Evolutionary conservation across 768 basidiomycete genomes (phyloP), one percentile per base, ranked within the genome.

Genomic region (Tylopilus sp.): DNA sequence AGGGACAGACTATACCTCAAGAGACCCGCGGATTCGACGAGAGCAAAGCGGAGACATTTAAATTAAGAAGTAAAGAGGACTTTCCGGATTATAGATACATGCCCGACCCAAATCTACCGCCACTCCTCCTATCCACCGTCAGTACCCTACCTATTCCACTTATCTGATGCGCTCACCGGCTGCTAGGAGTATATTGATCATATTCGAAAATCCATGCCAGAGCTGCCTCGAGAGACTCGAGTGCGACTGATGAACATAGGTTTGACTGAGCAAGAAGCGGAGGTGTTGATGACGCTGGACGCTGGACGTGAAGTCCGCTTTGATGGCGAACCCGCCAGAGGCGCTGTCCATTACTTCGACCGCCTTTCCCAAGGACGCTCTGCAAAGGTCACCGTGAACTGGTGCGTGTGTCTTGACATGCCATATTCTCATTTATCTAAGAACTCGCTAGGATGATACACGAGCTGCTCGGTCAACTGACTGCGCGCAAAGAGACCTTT

Each of bases 1-100:
- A 61, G 20, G 67, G 75, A 52, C 44, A 53, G 21, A 50, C 68
- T 0, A 79, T 98, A 0, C 62, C 73, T 8, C 94, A 95, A 69
- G 93, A 98, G 67, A 98, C 95, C 6, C 83, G 93, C 21, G 91
- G 92, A 2, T 93, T 94, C 60, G 83, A 98, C 66, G 90, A 94
- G 61, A 72, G 83, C 51, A 82, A 77, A 3, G 85, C 85, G 28
- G 79, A 88, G 64, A 98, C 97, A 1, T 94, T 83, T 69, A 79
- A 75, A 28, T 70, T 98, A 38, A 78, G 97, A 38, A 84, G 82
- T 41, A 98, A 99, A 69, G 97, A 97, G 60, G 89, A 94, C 58
- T 87, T 93, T 0, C 92, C 90, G 1, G 97, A 99, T 67, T 99
- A 98, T 67, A 81, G 90, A 17, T 98, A 98, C 71, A 95, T 99